A percentile compares a stretch with the other conserved stretches of the same genome.
phyloP scores from a whole-genome alignment of 169 alveolate species.

The Plasmodium gonderi region DNA sequence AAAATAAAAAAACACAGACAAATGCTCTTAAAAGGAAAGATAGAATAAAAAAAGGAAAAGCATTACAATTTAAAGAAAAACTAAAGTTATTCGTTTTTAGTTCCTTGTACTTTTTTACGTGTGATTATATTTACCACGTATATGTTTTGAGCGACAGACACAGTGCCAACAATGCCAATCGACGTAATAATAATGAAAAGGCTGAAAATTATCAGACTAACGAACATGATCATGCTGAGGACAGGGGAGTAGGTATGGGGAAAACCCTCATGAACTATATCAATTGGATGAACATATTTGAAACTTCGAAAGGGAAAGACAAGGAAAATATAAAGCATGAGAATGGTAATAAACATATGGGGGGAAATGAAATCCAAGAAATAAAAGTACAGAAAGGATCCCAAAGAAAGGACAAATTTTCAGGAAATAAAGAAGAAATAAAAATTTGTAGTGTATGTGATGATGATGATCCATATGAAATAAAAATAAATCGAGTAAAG shows the following conservation, averaged over 20 bases:
- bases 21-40: slow-evolving; percentile 37
- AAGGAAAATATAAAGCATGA: neutral
- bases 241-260: neutral
- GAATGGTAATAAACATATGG: neutral
- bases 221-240: neutral
- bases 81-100: slow-evolving; percentile 57
- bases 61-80: slow-evolving; percentile 58
- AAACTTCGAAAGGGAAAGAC: neutral
- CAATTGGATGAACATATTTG: slow-evolving; percentile 17
- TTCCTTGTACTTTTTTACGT: slow-evolving; percentile 61
- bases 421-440: neutral
- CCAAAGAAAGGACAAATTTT: neutral
- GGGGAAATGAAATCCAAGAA: neutral
- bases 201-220: neutral
- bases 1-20: neutral
- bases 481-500: slow-evolving; percentile 59
- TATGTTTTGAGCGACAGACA: slow-evolving; percentile 10
- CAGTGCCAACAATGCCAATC: neutral
- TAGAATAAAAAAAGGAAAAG: slow-evolving; percentile 27
- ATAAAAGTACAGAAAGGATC: neutral
- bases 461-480: slow-evolving; percentile 13
- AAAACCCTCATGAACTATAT: neutral
- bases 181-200: neutral
- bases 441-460: neutral
- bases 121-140: slow-evolving; percentile 66